phyloP scores from a whole-genome alignment of 345 rosid genomes.

The Passiflora organensis region DNA sequence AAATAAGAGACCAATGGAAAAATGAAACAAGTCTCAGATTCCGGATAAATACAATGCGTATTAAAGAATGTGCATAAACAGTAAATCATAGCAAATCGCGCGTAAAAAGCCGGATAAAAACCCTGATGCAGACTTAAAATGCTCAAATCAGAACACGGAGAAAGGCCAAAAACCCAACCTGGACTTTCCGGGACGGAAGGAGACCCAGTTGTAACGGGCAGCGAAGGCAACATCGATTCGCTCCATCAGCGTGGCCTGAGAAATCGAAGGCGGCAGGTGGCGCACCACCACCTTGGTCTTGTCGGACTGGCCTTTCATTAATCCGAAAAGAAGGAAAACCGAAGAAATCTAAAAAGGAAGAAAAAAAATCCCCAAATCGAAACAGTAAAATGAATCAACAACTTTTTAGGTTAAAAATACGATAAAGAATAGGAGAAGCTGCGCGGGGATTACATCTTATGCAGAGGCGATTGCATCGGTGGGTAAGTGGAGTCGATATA shows the following conservation, averaged over 20 bases:
- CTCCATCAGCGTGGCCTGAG: conserved; percentile 41
- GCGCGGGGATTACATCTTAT: too few species aligned
- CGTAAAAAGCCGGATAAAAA: background rate
- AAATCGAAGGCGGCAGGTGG: conserved; percentile 59
- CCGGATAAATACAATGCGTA: background rate
- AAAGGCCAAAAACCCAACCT: conserved; percentile 37
- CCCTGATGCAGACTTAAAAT: too few species aligned
- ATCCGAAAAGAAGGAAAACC: too few species aligned
- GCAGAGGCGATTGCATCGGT: too few species aligned
- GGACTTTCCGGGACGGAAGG: conserved; percentile 55
- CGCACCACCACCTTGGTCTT: conserved; percentile 74
- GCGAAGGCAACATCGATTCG: conserved; percentile 49
- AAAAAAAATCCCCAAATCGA: too few species aligned
- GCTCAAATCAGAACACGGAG: background rate
- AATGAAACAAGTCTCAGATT: background rate
- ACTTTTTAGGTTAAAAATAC: too few species aligned
- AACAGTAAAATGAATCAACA: too few species aligned
- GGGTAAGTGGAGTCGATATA: too few species aligned
- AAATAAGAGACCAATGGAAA: background rate
- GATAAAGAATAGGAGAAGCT: too few species aligned
- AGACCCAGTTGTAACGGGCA: conserved; percentile 62
- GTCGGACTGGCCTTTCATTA: conserved; percentile 31
- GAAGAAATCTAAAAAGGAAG: too few species aligned
- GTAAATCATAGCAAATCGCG: background rate
- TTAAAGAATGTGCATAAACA: background rate